Conservation (phyloP, 768 basidiomycete species). For the Boletus subparvulus region DNA sequence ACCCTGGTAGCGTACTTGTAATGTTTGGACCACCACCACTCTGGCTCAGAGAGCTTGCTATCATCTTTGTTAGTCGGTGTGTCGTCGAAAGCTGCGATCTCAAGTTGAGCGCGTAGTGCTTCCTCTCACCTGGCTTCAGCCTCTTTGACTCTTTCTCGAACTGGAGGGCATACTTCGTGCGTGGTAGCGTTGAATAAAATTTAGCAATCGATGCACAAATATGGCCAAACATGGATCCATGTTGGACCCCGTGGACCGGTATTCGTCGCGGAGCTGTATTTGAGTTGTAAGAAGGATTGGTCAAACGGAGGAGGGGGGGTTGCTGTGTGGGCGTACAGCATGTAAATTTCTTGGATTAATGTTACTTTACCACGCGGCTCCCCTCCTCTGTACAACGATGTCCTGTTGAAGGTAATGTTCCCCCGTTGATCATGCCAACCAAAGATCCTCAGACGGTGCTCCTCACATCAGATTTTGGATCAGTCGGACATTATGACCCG, state of each 20-base stretch:
- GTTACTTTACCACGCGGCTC: neutral
- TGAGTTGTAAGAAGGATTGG: neutral
- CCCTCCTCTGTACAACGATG: neutral
- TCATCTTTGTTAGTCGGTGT: too few species aligned
- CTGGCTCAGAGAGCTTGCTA: conserved; percentile 1
- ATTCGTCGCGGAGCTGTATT: conserved; percentile 3
- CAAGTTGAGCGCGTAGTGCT: too few species aligned
- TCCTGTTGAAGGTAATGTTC: neutral
- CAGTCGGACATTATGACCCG: neutral
- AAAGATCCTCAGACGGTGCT: neutral
- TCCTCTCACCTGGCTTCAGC: too few species aligned
- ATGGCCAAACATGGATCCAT: conserved; percentile 1
- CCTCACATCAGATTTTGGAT: conserved; percentile 6
- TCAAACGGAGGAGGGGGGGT: neutral
- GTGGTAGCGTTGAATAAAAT: too few species aligned
- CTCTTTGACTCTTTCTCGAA: too few species aligned
- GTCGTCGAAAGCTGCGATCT: too few species aligned
- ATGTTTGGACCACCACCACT: conserved; percentile 13
- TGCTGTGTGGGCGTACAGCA: neutral
- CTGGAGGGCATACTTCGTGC: too few species aligned
- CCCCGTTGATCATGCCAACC: conserved; percentile 10
- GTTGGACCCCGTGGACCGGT: conserved; percentile 5
- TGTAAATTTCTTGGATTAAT: too few species aligned
- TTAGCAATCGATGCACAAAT: neutral
- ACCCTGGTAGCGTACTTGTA: conserved; percentile 7